phyloP scores from a whole-genome alignment of 164 flowering plant species.

The Dillenia turbinata region DNA sequence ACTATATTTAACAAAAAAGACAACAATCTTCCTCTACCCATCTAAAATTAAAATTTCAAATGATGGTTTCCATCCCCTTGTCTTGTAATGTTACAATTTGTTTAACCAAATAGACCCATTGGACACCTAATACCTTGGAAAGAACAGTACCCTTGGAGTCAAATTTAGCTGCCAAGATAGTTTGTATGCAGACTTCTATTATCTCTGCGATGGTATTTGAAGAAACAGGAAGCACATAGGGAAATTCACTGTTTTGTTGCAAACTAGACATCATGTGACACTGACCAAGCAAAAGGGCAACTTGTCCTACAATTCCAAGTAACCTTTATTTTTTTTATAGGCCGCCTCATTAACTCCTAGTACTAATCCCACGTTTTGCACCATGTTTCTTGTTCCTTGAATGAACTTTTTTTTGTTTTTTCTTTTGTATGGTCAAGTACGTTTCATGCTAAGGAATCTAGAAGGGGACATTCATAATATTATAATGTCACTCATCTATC shows the following conservation, averaged over 20 bases:
- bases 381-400: neutral
- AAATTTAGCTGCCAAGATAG: slow-evolving; percentile 28
- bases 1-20: too few relatives aligned
- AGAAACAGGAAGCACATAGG: slow-evolving; percentile 24
- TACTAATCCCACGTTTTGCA: slow-evolving; percentile 18
- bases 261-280: slow-evolving; percentile 10
- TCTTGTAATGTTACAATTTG: neutral
- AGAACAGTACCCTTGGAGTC: slow-evolving; percentile 15
- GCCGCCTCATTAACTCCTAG: slow-evolving; percentile 12
- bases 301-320: neutral
- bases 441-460: slow-evolving; percentile 20
- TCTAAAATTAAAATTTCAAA: too few relatives aligned
- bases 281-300: slow-evolving; percentile 4
- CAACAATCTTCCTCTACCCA: too few relatives aligned
- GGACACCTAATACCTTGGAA: neutral
- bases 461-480: neutral
- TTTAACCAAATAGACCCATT: too few relatives aligned
- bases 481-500: too few relatives aligned
- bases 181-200: slow-evolving; percentile 7
- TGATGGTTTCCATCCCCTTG: neutral
- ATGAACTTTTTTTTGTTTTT: neutral
- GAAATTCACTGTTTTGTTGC: slow-evolving; percentile 11
- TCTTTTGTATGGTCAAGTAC: slow-evolving; percentile 38
- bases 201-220: slow-evolving; percentile 1
- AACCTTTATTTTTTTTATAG: neutral